Evolutionary conservation across 2,329 filamentous ascomycete species (phyloP).

Genomic region (Nemania abortiva): DNA sequence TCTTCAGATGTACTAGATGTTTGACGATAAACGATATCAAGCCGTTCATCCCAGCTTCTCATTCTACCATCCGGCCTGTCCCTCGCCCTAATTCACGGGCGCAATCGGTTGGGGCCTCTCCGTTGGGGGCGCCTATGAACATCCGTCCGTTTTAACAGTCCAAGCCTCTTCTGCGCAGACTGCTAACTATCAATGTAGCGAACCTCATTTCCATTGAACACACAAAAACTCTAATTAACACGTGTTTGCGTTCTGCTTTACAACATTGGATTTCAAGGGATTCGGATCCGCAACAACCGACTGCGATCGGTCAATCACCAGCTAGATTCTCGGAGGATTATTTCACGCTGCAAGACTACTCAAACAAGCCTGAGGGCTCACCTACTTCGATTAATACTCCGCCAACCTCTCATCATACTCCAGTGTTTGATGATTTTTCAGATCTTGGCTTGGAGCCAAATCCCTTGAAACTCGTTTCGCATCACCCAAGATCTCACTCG

Average conservation of each 20-base stretch:
- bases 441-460: conserved; percentile 55
- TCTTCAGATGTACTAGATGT: conserved; percentile 87
- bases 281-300: conserved; percentile 27
- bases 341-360: conserved; percentile 35
- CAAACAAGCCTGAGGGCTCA: conserved; percentile 41
- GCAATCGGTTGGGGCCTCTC: conserved; percentile 36
- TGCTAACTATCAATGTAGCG: conserved; percentile 41
- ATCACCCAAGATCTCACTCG: conserved; percentile 57
- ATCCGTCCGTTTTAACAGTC: conserved; percentile 42
- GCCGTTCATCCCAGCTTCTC: conserved; percentile 51
- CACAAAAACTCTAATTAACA: conserved; percentile 64
- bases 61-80: conserved; percentile 42
- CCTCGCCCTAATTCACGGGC: conserved; percentile 31
- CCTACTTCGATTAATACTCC: conserved; percentile 44
- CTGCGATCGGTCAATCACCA: conserved; percentile 32
- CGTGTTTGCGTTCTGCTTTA: conserved; percentile 57
- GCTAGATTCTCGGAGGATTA: conserved; percentile 42
- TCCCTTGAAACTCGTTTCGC: conserved; percentile 45
- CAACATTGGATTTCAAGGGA: conserved; percentile 45
- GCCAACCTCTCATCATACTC: conserved; percentile 43
- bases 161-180: background rate
- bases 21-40: conserved; percentile 85
- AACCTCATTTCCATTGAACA: conserved; percentile 67
- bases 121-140: conserved; percentile 37
- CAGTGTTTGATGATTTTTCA: conserved; percentile 53